Percentiles rank a stretch among this genome's conserved stretches.
phyloP scores from a whole-genome alignment of 108 stramenopile species.

The Cylindrotheca closterium region DNA sequence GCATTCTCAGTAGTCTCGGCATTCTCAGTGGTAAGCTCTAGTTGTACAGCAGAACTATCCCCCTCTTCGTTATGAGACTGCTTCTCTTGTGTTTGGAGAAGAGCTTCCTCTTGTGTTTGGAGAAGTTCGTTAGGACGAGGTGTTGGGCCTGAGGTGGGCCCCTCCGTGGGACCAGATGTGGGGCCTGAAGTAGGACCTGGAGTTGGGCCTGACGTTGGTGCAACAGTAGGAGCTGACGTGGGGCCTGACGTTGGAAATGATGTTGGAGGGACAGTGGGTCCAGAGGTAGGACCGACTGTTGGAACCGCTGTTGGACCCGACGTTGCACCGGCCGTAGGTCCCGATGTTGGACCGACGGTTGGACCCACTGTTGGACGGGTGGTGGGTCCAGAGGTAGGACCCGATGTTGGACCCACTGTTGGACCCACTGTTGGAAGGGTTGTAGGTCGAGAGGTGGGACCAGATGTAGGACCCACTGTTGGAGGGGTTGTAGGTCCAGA shows the following conservation, averaged over 20 bases:
- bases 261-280: neutral
- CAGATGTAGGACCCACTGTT: slow-evolving; percentile 3
- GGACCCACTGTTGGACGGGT: slow-evolving; percentile 5
- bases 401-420: neutral
- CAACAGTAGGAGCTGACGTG: neutral
- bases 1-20: too few relatives aligned
- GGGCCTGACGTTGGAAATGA: slow-evolving; percentile 5
- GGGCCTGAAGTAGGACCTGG: slow-evolving; percentile 17
- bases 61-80: too few relatives aligned
- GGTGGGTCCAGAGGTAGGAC: slow-evolving; percentile 11
- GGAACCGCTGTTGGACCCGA: slow-evolving; percentile 3
- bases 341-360: slow-evolving; percentile 1
- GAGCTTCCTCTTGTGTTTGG: too few relatives aligned
- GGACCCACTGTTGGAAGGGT: slow-evolving; percentile 8
- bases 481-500: neutral
- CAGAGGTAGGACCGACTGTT: neutral
- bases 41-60: too few relatives aligned
- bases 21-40: too few relatives aligned
- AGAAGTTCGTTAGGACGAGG: too few relatives aligned
- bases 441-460: slow-evolving; percentile 6
- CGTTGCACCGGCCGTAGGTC: slow-evolving; percentile 3
- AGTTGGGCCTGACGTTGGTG: slow-evolving; percentile 13
- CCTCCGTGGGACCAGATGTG: slow-evolving; percentile 2
- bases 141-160: too few relatives aligned
- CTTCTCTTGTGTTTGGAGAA: too few relatives aligned